These are phyloP conservation scores for Dictyophora rubrovolvata DNA, from an alignment of 768 basidiomycete genomes.

Conservation along the genomic window DNA sequence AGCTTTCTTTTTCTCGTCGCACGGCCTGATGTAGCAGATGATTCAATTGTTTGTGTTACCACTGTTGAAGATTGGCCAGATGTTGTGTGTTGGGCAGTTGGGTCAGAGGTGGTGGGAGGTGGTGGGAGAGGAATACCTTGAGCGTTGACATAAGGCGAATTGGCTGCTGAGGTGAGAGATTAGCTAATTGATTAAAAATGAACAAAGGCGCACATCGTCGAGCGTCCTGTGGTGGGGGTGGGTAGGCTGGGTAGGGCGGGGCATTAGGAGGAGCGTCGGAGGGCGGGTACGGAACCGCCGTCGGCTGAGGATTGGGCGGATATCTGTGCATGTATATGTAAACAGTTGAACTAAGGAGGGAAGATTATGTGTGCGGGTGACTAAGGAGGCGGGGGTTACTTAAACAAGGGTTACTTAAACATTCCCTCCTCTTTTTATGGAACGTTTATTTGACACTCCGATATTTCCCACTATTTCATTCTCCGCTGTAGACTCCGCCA, in stretches of 20 bases:
- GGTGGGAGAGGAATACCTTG: slow-evolving; percentile 11
- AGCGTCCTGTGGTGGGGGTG: slow-evolving; percentile 7
- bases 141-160: slow-evolving; percentile 7
- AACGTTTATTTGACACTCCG: no score
- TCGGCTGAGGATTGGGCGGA: not conserved
- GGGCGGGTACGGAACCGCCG: not conserved
- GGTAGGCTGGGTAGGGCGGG: slow-evolving; percentile 2
- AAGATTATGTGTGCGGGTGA: slow-evolving; percentile 9
- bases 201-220: slow-evolving; percentile 3
- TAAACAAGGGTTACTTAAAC: slow-evolving; percentile 8
- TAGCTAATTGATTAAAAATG: slow-evolving; percentile 5
- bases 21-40: slow-evolving; percentile 31
- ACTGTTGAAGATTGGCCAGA: slow-evolving; percentile 11
- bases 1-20: slow-evolving; percentile 58
- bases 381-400: slow-evolving; percentile 5
- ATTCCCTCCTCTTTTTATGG: not conserved
- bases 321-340: not conserved
- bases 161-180: slow-evolving; percentile 8
- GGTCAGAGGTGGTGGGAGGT: slow-evolving; percentile 9
- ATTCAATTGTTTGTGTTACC: slow-evolving; percentile 24
- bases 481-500: not conserved
- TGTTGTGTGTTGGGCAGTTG: slow-evolving; percentile 8
- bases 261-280: not conserved
- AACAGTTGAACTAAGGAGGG: not conserved
- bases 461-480: not conserved